Conservation (phyloP, 2,329 filamentous ascomycete species). For the Sporothrix curviconia region DNA sequence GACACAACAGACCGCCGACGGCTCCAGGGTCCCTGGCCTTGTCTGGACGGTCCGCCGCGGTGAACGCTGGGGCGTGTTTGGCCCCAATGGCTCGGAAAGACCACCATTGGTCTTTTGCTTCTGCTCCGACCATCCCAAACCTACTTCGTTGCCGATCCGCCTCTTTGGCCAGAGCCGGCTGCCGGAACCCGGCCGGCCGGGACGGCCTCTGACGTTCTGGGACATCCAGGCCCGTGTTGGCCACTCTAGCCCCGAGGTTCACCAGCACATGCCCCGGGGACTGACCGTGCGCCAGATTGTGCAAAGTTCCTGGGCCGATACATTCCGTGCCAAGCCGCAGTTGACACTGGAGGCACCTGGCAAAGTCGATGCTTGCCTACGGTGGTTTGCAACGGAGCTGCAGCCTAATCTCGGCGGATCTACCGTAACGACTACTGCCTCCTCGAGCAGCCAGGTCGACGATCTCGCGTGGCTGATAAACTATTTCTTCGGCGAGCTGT, state of each 20-base stretch:
- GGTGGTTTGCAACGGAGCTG: conserved; percentile 75
- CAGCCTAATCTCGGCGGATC: conserved; percentile 30
- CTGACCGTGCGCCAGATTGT: conserved; percentile 68
- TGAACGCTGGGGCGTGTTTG: conserved; percentile 87
- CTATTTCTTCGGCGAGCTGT: conserved; percentile 63
- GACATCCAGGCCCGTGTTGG: conserved; percentile 86
- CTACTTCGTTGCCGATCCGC: conserved; percentile 80
- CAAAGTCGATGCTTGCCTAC: conserved; percentile 62
- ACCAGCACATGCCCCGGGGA: conserved; percentile 79
- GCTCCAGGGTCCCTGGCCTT: conserved; percentile 53
- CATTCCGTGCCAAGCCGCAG: conserved; percentile 65
- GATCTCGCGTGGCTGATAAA: conserved; percentile 58
- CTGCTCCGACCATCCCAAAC: conserved; percentile 91
- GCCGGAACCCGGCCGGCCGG: conserved; percentile 53
- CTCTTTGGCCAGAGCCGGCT: conserved; percentile 79
- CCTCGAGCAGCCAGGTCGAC: conserved; percentile 11
- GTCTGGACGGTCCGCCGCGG: conserved; percentile 78
- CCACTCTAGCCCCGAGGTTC: conserved; percentile 89
- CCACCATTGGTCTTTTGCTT: conserved; percentile 86
- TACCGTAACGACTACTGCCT: not conserved
- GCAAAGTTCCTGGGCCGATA: conserved; percentile 85
- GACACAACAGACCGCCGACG: conserved; percentile 53
- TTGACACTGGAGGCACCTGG: conserved; percentile 51
- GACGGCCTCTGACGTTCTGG: conserved; percentile 72
- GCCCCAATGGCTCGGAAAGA: conserved; percentile 96